Percentiles rank a stretch among this genome's conserved stretches.
These are phyloP conservation scores for Dalbergia cochinchinensis DNA, from an alignment of 306 rosid genomes.

Conservation along the genomic window DNA sequence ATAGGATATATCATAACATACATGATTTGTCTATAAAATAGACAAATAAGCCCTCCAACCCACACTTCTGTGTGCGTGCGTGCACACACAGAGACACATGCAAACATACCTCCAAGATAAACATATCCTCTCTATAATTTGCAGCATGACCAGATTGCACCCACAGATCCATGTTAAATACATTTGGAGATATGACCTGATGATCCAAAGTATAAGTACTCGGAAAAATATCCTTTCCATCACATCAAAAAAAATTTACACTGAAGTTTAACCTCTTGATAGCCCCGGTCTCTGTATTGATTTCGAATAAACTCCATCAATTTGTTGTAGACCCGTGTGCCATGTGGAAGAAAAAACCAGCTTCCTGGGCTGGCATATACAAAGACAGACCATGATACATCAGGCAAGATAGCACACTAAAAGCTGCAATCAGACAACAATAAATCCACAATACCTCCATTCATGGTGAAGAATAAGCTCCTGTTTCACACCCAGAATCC, in stretches of 20 bases:
- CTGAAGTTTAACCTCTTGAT: conserved; percentile 76
- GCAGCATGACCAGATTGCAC: conserved; percentile 96
- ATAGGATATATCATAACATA: background rate
- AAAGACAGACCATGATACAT: conserved; percentile 30
- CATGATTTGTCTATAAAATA: conserved; percentile 18
- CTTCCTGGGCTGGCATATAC: conserved; percentile 86
- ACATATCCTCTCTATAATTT: conserved; percentile 93
- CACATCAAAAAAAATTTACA: conserved; percentile 41
- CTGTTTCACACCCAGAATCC: conserved; percentile 89
- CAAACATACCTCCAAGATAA: conserved; percentile 81
- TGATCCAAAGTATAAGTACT: conserved; percentile 49
- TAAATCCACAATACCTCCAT: conserved; percentile 67
- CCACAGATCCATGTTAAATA: conserved; percentile 96
- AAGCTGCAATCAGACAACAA: conserved; percentile 33
- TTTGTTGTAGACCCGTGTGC: conserved; percentile 84
- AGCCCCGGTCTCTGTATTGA: conserved; percentile 87
- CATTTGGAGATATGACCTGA: conserved; percentile 93
- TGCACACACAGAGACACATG: conserved; percentile 17
- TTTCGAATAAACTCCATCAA: conserved; percentile 75
- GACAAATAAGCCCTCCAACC: background rate
- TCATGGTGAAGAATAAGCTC: conserved; percentile 93
- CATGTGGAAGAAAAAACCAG: conserved; percentile 97
- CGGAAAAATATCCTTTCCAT: background rate
- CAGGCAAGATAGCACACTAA: conserved; percentile 39
- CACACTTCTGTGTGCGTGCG: too few species aligned